Conservation (phyloP, 441 rosid genomes). For the Metrosideros polymorpha region DNA sequence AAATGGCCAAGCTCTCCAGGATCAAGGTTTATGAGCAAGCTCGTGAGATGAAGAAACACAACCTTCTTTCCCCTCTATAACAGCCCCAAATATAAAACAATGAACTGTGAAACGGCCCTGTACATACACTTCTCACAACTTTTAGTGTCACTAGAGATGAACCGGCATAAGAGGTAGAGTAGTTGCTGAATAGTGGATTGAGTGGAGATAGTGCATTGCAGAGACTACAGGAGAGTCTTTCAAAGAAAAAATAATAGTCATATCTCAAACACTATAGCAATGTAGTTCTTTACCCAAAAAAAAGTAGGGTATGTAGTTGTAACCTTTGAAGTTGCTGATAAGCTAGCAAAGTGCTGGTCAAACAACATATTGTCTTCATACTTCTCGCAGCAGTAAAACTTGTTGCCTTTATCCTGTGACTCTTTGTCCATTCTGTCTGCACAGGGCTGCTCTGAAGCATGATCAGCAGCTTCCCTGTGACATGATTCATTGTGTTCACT, state of each 20-base stretch:
- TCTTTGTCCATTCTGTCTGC: constrained; percentile 6
- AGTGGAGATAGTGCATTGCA: not conserved
- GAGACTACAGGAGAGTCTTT: not conserved
- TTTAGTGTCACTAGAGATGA: not conserved
- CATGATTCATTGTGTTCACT: not conserved
- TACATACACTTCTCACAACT: not conserved
- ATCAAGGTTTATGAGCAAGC: not conserved
- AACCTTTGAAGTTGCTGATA: constrained; percentile 42
- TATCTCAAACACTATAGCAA: not conserved
- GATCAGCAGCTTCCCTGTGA: not conserved
- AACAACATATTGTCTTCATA: constrained; percentile 32
- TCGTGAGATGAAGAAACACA: not conserved
- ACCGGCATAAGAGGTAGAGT: not conserved
- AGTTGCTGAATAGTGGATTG: not conserved
- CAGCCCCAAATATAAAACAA: not conserved
- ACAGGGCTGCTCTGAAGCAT: constrained; percentile 7
- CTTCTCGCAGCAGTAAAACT: constrained; percentile 4
- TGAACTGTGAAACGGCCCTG: not conserved
- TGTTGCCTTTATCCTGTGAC: constrained; percentile 18
- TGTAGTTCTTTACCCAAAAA: not conserved
- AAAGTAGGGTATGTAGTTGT: not conserved
- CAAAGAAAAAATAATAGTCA: not conserved
- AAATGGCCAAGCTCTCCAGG: not conserved
- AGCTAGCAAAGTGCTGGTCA: constrained; percentile 45
- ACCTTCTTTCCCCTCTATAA: not conserved